Evolutionary conservation across 805 yeast species (phyloP).

Genomic region (Kazachstania kunashirensis): DNA sequence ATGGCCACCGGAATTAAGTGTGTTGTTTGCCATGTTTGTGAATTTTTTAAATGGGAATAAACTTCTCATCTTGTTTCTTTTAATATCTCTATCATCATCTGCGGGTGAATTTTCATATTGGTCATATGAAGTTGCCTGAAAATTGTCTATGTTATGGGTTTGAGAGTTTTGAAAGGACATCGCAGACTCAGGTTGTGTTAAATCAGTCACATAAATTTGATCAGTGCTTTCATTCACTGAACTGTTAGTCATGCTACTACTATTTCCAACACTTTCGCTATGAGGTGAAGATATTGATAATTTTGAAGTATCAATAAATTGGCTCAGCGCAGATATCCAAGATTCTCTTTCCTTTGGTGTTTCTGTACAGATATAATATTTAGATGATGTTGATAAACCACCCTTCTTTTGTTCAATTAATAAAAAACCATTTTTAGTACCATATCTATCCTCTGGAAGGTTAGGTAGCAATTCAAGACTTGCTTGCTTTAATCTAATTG

Average conservation of each 20-base stretch:
- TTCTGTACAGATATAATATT: slow-evolving; percentile 69
- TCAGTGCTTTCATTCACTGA: slow-evolving; percentile 7
- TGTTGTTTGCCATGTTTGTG: slow-evolving; percentile 5
- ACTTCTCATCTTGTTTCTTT: slow-evolving; percentile 45
- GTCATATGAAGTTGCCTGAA: slow-evolving; percentile 11
- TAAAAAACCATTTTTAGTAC: slow-evolving; percentile 30
- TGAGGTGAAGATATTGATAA: slow-evolving; percentile 3
- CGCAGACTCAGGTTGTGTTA: slow-evolving; percentile 4
- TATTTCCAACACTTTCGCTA: slow-evolving; percentile 1
- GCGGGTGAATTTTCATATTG: slow-evolving; percentile 4
- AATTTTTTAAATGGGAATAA: slow-evolving; percentile 47
- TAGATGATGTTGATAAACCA: slow-evolving; percentile 33
- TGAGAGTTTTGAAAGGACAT: not conserved
- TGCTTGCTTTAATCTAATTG: slow-evolving; percentile 27
- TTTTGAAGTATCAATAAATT: slow-evolving; percentile 19
- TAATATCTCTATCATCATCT: slow-evolving; percentile 32
- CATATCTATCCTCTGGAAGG: slow-evolving; percentile 30
- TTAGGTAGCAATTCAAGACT: slow-evolving; percentile 32
- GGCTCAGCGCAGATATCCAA: slow-evolving; percentile 49
- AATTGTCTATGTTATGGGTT: not conserved
- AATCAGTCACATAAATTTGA: slow-evolving; percentile 16
- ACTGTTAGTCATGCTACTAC: slow-evolving; percentile 1
- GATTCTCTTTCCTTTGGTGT: slow-evolving; percentile 63
- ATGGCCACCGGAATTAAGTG: slow-evolving; percentile 2
- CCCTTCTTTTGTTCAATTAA: slow-evolving; percentile 34